Evolutionary conservation across 164 flowering plant species (phyloP).

Genomic region (Umbilicus rupestris): DNA sequence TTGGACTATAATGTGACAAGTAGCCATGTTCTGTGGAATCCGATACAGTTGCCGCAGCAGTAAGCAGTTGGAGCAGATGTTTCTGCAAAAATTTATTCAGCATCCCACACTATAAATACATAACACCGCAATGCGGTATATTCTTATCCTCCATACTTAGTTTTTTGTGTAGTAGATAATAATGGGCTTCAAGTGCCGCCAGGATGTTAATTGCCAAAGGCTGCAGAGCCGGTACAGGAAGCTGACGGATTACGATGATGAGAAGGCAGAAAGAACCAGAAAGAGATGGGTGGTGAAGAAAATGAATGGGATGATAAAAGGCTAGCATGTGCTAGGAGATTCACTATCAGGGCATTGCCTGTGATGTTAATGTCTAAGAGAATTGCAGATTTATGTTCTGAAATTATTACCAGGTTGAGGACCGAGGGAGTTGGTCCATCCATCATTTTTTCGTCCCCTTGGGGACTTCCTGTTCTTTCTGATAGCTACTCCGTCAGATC

Average conservation of each 20-base stretch:
- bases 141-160: neutral
- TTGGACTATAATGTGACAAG: neutral
- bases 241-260: conserved; percentile 16
- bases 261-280: conserved; percentile 16
- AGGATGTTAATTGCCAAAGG: neutral
- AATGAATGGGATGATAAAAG: conserved; percentile 21
- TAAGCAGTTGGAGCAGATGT: neutral
- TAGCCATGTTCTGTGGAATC: conserved; percentile 6
- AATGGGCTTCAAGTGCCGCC: neutral
- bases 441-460: conserved; percentile 30
- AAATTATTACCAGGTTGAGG: conserved; percentile 21
- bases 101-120: neutral
- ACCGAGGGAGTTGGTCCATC: conserved; percentile 28
- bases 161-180: neutral
- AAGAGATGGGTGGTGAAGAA: conserved; percentile 26
- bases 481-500: conserved; percentile 10
- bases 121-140: neutral
- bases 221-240: conserved; percentile 19
- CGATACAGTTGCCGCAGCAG: neutral
- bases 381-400: conserved; percentile 21
- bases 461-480: conserved; percentile 52
- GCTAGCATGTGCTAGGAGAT: conserved; percentile 23
- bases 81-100: neutral
- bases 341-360: conserved; percentile 31
- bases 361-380: conserved; percentile 18